Evolutionary conservation across 306 rosid genomes (phyloP), one percentile per base, ranked within the genome.

Genomic region (Rubus idaeus): DNA sequence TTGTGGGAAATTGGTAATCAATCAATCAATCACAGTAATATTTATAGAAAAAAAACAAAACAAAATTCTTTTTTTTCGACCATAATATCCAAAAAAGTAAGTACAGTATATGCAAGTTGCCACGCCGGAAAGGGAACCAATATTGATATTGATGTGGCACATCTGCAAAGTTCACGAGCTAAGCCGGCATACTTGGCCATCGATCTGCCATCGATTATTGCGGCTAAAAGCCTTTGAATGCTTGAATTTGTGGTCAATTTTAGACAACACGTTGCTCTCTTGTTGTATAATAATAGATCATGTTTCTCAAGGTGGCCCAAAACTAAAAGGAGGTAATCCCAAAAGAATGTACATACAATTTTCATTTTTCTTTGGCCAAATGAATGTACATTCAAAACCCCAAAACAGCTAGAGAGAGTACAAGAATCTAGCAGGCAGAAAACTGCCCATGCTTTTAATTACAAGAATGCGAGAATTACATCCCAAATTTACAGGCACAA

Each of bases 381-480:
- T 26, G 30, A 26, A 26, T 26, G 30, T 0, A 26, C 30, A 26
- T 26, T 26, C 30, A 26, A 26, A 26, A 26, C 30, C 30, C 30
- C 30, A 62, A 30, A 62, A 14, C 10, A 62, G n/a, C 10, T 5
- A 5, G 50, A 46, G 50, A 46, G 50, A 46, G 3, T 10, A 46
- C 0, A 0, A 51, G 56, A 70, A 26, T 70, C 44, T 17, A 39
- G n/a, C 8, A 50, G 35, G 56, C 23, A 58, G 66, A 53, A 20
- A 57, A 39, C 66, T 21, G 46, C 47, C 30, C 14, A 26, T 39
- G 62, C 42, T 35, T 65, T 73, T 47, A 18, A 74, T 74, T 67
- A 73, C 61, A 58, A 72, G 69, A 71, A 64, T 37, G 64, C 44
- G 69, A 20, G 56, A 46, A 46, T 82, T 73, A 73, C 79, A 77